Base-by-base conservation (phyloP, 1,284 basidiomycete species). In the Leccinum variabile region DNA sequence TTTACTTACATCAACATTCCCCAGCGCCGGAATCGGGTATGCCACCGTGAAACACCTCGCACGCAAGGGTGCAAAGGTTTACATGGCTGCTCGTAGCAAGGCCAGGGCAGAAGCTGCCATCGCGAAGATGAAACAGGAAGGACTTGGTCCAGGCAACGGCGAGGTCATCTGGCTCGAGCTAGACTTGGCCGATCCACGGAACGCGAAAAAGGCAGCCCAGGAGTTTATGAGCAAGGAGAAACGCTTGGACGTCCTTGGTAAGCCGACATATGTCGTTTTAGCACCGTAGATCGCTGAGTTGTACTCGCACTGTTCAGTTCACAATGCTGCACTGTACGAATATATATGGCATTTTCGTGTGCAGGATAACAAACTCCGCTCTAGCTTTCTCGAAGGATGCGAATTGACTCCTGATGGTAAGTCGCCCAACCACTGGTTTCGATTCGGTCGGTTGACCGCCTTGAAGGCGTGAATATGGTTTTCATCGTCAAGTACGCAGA, bases 241-340 rank as follows among this genome's bases (percentile, higher is more conserved):
- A n/a, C 76, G 82, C 41, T 69, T 86, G 46, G 85, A 87, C 64
- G 71, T 85, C 18, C 71, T 86, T n/a, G 69, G 85, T 85, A 62
- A 49, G 74, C 30, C 46, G 35, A 58, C 6, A 7, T 13, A 28
- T 13, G 13, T 56, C 10, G 2, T 57, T 35, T 46, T 6, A 1
- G 5, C 3, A 32, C 18, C 35, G 5, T 28, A 22, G 32, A 33
- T 33, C 2, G 9, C 35, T 63, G 50, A 63, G 25, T 9, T 44
- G 25, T 7, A 28, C 28, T 28, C 28, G 6, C 6, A 6, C 5
- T 28, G 14, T 14, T 28, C 54, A 84, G 83, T 86, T 50, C 82
- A 85, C 65, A 85, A 86, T 63, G 84, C 83, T 64, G 82, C 78
- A 0, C 59, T 78, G 82, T 84, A 65, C 59, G 80, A 28, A 4